These are phyloP conservation scores for Dalechampia spathulata DNA, from an alignment of 441 rosid genomes.

Conservation along the genomic window DNA sequence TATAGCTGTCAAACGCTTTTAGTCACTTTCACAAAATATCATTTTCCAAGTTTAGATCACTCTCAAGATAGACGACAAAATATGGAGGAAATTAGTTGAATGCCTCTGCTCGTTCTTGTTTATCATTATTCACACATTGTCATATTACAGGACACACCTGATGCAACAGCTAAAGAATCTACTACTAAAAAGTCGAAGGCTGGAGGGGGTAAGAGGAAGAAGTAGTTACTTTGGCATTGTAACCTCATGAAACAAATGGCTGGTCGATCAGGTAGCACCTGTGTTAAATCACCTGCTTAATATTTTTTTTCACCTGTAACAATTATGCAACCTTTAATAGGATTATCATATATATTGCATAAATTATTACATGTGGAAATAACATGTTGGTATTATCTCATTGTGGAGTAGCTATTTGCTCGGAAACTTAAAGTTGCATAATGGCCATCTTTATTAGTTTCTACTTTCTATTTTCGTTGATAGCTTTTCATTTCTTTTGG, in stretches of 20 bases:
- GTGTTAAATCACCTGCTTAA: too few species aligned
- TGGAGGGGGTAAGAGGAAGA: constrained; percentile 61
- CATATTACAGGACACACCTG: constrained; percentile 40
- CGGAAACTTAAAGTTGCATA: too few species aligned
- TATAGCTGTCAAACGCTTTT: neutral
- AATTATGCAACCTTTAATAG: too few species aligned
- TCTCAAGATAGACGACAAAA: neutral
- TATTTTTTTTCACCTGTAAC: too few species aligned
- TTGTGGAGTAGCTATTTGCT: too few species aligned
- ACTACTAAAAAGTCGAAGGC: constrained; percentile 53
- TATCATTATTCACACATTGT: neutral
- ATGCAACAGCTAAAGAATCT: constrained; percentile 32
- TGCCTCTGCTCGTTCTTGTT: neutral
- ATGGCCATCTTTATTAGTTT: too few species aligned
- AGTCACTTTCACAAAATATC: constrained; percentile 1
- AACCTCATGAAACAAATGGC: neutral
- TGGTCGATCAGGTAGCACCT: neutral
- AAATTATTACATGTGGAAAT: too few species aligned
- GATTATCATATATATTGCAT: too few species aligned
- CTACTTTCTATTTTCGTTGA: too few species aligned
- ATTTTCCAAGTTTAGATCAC: neutral
- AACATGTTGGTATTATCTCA: too few species aligned
- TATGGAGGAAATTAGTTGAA: neutral
- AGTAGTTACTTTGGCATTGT: constrained; percentile 21
- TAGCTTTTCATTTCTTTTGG: too few species aligned